These are phyloP conservation scores for Rhytidiadelphus loreus DNA, from an alignment of 225 moss, liverwort and hornwort genomes.

Conservation along the genomic window DNA sequence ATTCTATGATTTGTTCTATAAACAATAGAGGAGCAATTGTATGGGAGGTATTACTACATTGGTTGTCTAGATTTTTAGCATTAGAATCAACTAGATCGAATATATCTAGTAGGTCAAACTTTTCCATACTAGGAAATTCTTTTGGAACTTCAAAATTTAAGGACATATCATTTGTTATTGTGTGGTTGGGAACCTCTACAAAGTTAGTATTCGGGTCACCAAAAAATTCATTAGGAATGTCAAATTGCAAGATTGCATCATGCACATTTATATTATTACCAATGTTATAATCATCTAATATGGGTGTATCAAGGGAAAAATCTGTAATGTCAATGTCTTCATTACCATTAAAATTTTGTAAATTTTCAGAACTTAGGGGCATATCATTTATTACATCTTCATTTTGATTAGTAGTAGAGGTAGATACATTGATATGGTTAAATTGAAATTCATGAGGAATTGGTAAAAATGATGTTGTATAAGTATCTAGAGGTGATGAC, in stretches of 20 bases:
- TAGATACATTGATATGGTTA: neutral
- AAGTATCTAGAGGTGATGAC: neutral
- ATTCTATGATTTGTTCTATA: neutral
- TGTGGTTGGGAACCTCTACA: neutral
- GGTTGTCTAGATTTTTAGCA: neutral
- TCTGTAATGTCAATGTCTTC: neutral
- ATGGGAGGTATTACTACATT: neutral
- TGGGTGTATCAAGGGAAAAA: neutral
- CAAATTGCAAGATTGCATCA: neutral
- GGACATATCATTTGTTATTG: neutral
- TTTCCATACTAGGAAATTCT: neutral
- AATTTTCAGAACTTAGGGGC: neutral
- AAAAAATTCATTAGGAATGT: neutral
- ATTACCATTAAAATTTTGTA: neutral
- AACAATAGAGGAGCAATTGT: neutral
- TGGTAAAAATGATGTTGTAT: neutral
- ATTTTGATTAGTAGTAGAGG: neutral
- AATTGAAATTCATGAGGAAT: neutral
- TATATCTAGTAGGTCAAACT: neutral
- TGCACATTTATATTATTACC: neutral
- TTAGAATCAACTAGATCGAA: neutral
- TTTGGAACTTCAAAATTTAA: neutral
- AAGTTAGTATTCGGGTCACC: neutral
- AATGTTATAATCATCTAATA: neutral
- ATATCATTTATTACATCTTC: neutral